A percentile compares a stretch with the other conserved stretches of the same genome.
Conservation (phyloP, 1,284 basidiomycete genomes). For the Ceratobasidium sp. region DNA sequence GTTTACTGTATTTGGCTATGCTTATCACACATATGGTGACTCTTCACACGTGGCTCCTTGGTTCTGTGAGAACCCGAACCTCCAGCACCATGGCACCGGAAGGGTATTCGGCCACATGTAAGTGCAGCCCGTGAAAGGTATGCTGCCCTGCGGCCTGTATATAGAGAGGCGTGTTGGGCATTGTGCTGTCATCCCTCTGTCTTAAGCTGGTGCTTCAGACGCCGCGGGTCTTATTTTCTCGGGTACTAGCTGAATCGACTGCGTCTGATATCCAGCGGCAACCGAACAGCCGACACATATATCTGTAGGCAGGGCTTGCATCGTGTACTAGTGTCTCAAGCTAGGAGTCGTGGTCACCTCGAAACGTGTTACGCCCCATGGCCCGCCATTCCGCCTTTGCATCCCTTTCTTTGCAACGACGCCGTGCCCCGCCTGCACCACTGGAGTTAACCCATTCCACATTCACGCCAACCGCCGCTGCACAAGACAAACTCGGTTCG, state of each 20-base stretch:
- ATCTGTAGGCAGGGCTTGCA: slow-evolving; percentile 1
- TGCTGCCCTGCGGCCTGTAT: slow-evolving; percentile 10
- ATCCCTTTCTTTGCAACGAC: slow-evolving; percentile 28
- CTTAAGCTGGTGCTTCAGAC: slow-evolving; percentile 34
- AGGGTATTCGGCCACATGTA: slow-evolving; percentile 26
- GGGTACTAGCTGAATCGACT: slow-evolving; percentile 5
- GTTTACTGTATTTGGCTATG: slow-evolving; percentile 1
- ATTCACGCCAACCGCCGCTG: neutral
- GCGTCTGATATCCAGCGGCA: neutral
- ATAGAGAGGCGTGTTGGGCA: neutral
- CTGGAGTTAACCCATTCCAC: slow-evolving; percentile 30
- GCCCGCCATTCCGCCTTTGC: slow-evolving; percentile 13
- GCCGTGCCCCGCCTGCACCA: slow-evolving; percentile 25
- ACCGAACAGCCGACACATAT: neutral
- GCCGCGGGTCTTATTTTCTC: neutral
- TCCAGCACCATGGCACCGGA: slow-evolving; percentile 18
- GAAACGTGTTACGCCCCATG: slow-evolving; percentile 24
- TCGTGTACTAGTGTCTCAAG: neutral
- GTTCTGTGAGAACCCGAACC: slow-evolving; percentile 15
- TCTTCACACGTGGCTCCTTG: slow-evolving; percentile 32
- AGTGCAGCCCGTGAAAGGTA: slow-evolving; percentile 22
- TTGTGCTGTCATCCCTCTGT: slow-evolving; percentile 17
- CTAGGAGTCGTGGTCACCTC: neutral
- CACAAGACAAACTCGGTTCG: neutral
- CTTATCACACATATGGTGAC: slow-evolving; percentile 11